These are phyloP conservation scores for Tylopilus cervinicoccineus DNA, from an alignment of 768 basidiomycete species.

Conservation along the genomic window DNA sequence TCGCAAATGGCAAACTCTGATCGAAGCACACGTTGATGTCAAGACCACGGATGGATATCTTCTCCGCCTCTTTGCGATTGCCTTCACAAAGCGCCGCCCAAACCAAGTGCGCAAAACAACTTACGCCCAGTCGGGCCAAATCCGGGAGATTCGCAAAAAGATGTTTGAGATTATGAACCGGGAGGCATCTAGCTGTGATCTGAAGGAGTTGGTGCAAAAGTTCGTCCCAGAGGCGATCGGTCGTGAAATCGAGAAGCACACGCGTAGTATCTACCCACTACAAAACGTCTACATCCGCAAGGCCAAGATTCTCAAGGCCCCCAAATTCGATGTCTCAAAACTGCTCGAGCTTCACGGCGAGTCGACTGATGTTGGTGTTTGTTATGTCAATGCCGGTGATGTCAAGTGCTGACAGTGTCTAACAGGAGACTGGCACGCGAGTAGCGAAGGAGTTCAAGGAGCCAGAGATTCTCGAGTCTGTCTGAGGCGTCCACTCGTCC, in stretches of 20 bases:
- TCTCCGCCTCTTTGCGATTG: conserved; percentile 97
- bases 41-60: conserved; percentile 99
- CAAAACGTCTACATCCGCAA: conserved; percentile 99
- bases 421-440: conserved; percentile 90
- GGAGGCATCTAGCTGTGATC: conserved; percentile 90
- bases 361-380: conserved; percentile 73
- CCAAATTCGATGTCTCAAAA: conserved; percentile 95
- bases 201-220: conserved; percentile 98
- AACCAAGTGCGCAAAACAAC: conserved; percentile 98
- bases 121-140: conserved; percentile 92
- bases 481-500: conserved; percentile 51
- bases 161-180: conserved; percentile 99
- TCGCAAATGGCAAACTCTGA: conserved; percentile 99
- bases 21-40: conserved; percentile 98
- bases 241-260: conserved; percentile 98
- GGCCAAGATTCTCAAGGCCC: conserved; percentile 98
- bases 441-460: conserved; percentile 97
- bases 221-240: conserved; percentile 99
- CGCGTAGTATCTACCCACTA: conserved; percentile 94
- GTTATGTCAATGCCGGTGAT: neutral
- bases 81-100: conserved; percentile 96
- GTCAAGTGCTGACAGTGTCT: conserved; percentile 4
- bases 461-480: conserved; percentile 89
- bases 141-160: conserved; percentile 97
- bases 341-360: conserved; percentile 96